These are phyloP conservation scores for Mariannaea sp. DNA, from an alignment of 2,329 filamentous ascomycete species.

Conservation along the genomic window DNA sequence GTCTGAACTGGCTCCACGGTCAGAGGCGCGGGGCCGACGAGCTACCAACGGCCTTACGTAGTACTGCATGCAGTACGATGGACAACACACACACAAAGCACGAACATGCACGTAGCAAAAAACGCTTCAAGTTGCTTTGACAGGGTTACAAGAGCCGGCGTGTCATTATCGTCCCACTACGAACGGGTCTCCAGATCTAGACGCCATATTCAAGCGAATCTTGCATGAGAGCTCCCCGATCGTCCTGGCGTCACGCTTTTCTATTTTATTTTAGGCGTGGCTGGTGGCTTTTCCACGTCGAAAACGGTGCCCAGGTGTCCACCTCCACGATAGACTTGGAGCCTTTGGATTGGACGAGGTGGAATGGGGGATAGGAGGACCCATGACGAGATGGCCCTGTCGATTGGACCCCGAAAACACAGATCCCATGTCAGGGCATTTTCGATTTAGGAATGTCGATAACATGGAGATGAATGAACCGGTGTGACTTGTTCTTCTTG, in stretches of 20 bases:
- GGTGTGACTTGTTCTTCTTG: background rate
- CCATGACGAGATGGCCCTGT: conserved; percentile 10
- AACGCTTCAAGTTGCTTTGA: background rate
- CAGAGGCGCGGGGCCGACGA: conserved; percentile 9
- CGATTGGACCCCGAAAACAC: conserved; percentile 4
- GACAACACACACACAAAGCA: no score
- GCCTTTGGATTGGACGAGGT: conserved; percentile 12
- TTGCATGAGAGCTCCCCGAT: conserved; percentile 15
- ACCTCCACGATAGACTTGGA: conserved; percentile 12
- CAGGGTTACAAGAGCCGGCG: no score
- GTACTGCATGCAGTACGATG: no score
- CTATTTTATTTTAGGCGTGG: conserved; percentile 8
- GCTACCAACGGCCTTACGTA: conserved; percentile 5
- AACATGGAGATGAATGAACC: background rate
- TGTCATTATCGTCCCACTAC: conserved; percentile 2
- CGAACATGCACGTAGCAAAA: no score
- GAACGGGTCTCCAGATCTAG: conserved; percentile 7
- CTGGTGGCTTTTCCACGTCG: conserved; percentile 4
- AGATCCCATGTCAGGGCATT: background rate
- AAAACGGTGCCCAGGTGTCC: conserved; percentile 12
- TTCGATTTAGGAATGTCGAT: background rate
- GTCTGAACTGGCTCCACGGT: conserved; percentile 1
- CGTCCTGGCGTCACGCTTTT: conserved; percentile 7
- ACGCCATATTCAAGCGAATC: conserved; percentile 1
- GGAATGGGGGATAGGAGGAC: conserved; percentile 10